Base-by-base conservation (phyloP, 352 stramenopile genomes). In the Pythium dissotocum region DNA sequence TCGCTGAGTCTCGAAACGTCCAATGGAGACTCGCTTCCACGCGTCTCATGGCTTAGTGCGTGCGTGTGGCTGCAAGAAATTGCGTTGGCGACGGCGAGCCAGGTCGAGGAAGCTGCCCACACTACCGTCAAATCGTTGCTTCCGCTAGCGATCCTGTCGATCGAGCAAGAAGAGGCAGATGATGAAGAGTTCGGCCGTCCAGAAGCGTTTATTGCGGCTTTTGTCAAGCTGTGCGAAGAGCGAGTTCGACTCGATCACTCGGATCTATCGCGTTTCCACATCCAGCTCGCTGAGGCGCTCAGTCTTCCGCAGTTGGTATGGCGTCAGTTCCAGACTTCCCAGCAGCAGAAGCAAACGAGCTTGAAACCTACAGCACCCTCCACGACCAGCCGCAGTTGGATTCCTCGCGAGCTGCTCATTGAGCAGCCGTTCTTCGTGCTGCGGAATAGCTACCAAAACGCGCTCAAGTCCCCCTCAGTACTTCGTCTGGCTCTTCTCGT, bases 391-490 rank as follows among this genome's bases (percentile, higher is more conserved):
- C 48, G 53, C 0, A 30, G 16, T 26, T 72, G 66, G 48, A 65
- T 88, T 24, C 83, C 75, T 12, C 85, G 78, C 28, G 69, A 73
- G 14, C 78, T 87, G 49, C 56, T 89, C 7, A 30, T 88, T 12
- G 77, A 87, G 44, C 69, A 88, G 28, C 82, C 82, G 0, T 90
- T 88, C 60, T 76, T 76, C 24, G 40, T 89, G n/a, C 42, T 90
- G 0, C 67, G 84, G 32, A 75, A 88, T 48, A 73, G 76, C 0
- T 65, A 85, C 24, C 49, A 72, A 6, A 58, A 59, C 12, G 78
- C 83, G 0, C 77, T 81, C 51, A 26, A 42, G 21, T 77, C 79
- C 6, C 80, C 80, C 30, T 65, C 77, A 32, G 54, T 90, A 30
- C 59, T 90, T 30, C 67, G 69, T n/a, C 18, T 90, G 1, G 51